Conservation (phyloP, 2,329 filamentous ascomycete species). For the Tympanopsis confertula region DNA sequence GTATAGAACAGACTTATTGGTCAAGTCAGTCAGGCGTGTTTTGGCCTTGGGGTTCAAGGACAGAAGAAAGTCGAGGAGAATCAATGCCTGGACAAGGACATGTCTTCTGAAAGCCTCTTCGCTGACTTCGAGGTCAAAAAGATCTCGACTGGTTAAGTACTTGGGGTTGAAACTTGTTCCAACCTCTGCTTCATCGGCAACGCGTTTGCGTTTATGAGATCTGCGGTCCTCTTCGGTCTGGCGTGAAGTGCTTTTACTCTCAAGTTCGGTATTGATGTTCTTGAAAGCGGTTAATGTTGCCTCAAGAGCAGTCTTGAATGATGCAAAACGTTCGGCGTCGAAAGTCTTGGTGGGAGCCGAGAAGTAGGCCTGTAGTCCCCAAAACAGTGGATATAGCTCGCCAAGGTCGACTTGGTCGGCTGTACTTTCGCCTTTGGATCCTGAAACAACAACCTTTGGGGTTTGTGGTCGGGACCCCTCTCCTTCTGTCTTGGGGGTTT, state of each 20-base stretch:
- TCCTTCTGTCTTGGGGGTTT: constrained; percentile 3
- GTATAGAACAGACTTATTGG: constrained; percentile 84
- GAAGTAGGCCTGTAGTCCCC: constrained; percentile 84
- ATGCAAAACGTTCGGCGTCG: constrained; percentile 55
- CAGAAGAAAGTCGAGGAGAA: constrained; percentile 89
- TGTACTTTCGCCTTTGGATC: background rate
- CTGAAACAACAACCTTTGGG: background rate
- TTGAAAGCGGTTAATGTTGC: constrained; percentile 47
- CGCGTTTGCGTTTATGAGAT: constrained; percentile 60
- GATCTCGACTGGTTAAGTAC: constrained; percentile 90
- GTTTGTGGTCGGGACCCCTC: background rate
- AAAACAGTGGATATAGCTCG: constrained; percentile 79
- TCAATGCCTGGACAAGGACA: constrained; percentile 87
- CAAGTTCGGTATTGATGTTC: constrained; percentile 31
- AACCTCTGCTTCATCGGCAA: constrained; percentile 33
- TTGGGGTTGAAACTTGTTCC: constrained; percentile 85
- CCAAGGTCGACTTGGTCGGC: constrained; percentile 44
- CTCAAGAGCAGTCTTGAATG: constrained; percentile 70
- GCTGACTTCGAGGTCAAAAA: constrained; percentile 92
- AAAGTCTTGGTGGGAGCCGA: constrained; percentile 82
- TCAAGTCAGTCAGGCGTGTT: constrained; percentile 60
- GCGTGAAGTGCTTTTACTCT: constrained; percentile 33
- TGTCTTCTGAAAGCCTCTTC: constrained; percentile 90
- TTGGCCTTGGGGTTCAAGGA: constrained; percentile 76
- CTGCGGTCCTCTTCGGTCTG: constrained; percentile 50